Percentiles rank a stretch among this genome's conserved stretches.
These are phyloP conservation scores for Yarrowia sp. DNA, from an alignment of 805 yeast species.

Conservation along the genomic window DNA sequence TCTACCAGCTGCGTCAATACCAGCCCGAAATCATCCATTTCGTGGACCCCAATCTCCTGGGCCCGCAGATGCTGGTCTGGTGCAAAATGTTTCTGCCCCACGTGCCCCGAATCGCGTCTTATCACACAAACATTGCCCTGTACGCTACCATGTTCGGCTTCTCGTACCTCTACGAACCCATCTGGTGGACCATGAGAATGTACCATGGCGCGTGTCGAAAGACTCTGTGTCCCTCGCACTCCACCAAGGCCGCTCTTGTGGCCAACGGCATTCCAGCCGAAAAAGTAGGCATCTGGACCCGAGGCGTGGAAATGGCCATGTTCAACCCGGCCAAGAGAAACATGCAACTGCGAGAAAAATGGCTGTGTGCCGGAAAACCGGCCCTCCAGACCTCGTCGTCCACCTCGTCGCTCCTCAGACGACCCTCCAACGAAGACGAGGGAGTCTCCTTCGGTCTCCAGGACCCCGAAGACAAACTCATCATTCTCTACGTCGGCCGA, in stretches of 20 bases:
- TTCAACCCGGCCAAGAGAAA: constrained; percentile 24
- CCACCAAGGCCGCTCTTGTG: constrained; percentile 30
- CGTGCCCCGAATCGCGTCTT: constrained; percentile 28
- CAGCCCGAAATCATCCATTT: constrained; percentile 29
- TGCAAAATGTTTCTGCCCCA: constrained; percentile 27
- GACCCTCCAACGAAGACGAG: constrained; percentile 27
- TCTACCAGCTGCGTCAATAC: constrained; percentile 22
- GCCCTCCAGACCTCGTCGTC: constrained; percentile 6
- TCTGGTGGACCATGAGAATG: constrained; percentile 29
- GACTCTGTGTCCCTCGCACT: constrained; percentile 38
- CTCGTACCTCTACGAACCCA: constrained; percentile 27
- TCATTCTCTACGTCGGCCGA: constrained; percentile 30
- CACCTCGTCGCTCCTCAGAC: background rate
- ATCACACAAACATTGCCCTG: constrained; percentile 30
- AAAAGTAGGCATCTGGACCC: constrained; percentile 28
- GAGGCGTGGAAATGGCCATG: constrained; percentile 28
- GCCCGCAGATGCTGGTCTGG: constrained; percentile 28
- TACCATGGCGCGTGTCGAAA: constrained; percentile 34
- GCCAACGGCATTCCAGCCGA: constrained; percentile 26
- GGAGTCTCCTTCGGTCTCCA: constrained; percentile 27
- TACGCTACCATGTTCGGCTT: constrained; percentile 29
- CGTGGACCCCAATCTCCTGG: constrained; percentile 29
- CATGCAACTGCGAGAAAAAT: constrained; percentile 23
- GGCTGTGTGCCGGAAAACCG: constrained; percentile 25
- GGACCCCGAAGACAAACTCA: constrained; percentile 10